phyloP scores from a whole-genome alignment of 2,329 filamentous ascomycete species.

The Rutstroemia sp. region DNA sequence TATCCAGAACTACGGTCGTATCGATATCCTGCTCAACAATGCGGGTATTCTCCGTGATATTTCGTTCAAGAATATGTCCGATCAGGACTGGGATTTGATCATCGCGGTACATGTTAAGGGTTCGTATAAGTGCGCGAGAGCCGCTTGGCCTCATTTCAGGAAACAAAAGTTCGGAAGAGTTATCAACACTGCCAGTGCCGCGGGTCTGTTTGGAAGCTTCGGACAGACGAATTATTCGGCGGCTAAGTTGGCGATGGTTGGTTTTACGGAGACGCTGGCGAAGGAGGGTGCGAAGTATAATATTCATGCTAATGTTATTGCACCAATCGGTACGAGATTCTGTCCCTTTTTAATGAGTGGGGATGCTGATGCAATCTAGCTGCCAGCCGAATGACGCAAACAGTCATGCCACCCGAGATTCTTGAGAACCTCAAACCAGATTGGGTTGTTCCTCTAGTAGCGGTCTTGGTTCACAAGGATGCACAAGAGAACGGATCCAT shows the following conservation, averaged over 20 bases:
- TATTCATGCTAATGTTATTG: conserved; percentile 90
- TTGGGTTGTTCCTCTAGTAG: conserved; percentile 91
- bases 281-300: conserved; percentile 99
- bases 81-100: conserved; percentile 93
- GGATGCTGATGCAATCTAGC: conserved; percentile 40
- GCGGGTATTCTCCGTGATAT: conserved; percentile 87
- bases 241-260: conserved; percentile 90
- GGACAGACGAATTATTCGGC: conserved; percentile 96
- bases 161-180: conserved; percentile 98
- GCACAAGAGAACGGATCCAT: conserved; percentile 77
- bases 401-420: conserved; percentile 90
- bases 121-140: conserved; percentile 89
- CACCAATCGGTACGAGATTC: conserved; percentile 55
- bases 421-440: conserved; percentile 72
- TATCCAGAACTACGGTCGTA: conserved; percentile 71
- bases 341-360: neutral
- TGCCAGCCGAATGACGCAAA: conserved; percentile 91
- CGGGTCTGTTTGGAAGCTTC: conserved; percentile 91
- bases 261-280: conserved; percentile 94
- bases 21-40: conserved; percentile 97
- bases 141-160: conserved; percentile 94
- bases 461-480: conserved; percentile 80
- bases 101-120: conserved; percentile 89
- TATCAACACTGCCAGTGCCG: conserved; percentile 95
- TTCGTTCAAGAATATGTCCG: conserved; percentile 98